Evolutionary conservation across 805 yeast species (phyloP).

Genomic region (Ogataea zsoltii): DNA sequence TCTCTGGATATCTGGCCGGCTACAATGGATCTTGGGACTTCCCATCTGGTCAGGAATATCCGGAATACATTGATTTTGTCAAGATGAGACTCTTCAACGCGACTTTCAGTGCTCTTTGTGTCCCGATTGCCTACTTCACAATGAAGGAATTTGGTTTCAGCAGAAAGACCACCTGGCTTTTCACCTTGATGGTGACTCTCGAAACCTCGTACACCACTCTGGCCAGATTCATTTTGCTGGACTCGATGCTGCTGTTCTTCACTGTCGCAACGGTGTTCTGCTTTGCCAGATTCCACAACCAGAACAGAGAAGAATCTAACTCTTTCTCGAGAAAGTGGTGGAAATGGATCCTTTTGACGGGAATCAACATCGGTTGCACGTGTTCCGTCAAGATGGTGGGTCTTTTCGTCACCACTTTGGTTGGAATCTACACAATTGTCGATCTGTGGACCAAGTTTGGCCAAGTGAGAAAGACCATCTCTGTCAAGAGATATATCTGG

Average conservation of each 20-base stretch:
- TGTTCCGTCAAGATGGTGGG: slow-evolving; percentile 98
- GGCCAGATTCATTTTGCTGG: slow-evolving; percentile 86
- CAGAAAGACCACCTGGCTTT: slow-evolving; percentile 70
- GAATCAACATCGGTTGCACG: slow-evolving; percentile 84
- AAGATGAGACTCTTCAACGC: slow-evolving; percentile 90
- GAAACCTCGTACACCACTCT: slow-evolving; percentile 84
- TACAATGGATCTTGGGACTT: slow-evolving; percentile 87
- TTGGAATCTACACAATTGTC: slow-evolving; percentile 85
- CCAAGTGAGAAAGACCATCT: slow-evolving; percentile 49
- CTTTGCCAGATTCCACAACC: slow-evolving; percentile 69
- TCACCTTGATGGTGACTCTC: slow-evolving; percentile 75
- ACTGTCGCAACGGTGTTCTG: slow-evolving; percentile 80
- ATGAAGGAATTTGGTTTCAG: slow-evolving; percentile 74
- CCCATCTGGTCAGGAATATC: slow-evolving; percentile 78
- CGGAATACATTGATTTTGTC: slow-evolving; percentile 74
- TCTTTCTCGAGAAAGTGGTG: slow-evolving; percentile 82
- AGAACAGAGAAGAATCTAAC: slow-evolving; percentile 44
- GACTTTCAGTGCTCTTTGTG: slow-evolving; percentile 75
- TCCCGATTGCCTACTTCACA: slow-evolving; percentile 85
- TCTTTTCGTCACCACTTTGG: slow-evolving; percentile 79
- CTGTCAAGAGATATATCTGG: slow-evolving; percentile 48
- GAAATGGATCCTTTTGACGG: slow-evolving; percentile 87
- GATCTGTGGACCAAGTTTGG: slow-evolving; percentile 92
- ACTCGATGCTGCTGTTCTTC: slow-evolving; percentile 87
- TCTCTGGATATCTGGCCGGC: slow-evolving; percentile 81